Evolutionary conservation across 768 basidiomycete genomes (phyloP).

Genomic region (Ephemerocybe angulata): DNA sequence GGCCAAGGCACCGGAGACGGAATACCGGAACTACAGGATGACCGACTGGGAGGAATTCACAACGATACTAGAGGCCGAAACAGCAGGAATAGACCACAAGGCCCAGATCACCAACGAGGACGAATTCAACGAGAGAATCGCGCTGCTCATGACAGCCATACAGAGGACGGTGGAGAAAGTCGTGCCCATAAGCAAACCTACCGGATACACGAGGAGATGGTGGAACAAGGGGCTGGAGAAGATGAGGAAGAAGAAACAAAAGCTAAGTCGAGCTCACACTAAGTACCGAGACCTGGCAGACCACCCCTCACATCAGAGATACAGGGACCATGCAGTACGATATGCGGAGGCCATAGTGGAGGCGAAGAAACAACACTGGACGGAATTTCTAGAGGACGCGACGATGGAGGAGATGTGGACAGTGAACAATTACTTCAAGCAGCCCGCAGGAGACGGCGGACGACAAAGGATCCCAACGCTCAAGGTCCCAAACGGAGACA

Average conservation of each 20-base stretch:
- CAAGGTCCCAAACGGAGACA: too few relatives aligned
- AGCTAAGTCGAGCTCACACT: conserved; percentile 10
- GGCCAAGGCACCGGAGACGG: background rate
- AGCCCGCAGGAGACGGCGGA: too few relatives aligned
- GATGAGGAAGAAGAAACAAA: conserved; percentile 12
- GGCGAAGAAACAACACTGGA: too few relatives aligned
- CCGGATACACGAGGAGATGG: conserved; percentile 15
- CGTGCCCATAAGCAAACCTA: background rate
- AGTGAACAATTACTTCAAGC: too few relatives aligned
- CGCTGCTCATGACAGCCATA: conserved; percentile 5
- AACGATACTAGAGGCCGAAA: conserved; percentile 18
- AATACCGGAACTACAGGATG: conserved; percentile 13
- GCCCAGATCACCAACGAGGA: background rate
- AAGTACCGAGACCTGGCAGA: conserved; percentile 3
- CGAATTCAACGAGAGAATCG: background rate
- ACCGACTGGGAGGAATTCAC: conserved; percentile 19
- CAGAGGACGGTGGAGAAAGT: conserved; percentile 7
- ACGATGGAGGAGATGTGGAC: too few relatives aligned
- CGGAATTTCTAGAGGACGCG: too few relatives aligned
- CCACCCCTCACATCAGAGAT: conserved; percentile 22
- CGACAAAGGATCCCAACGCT: too few relatives aligned
- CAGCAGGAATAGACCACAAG: conserved; percentile 14
- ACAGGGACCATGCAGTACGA: background rate
- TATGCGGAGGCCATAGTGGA: too few relatives aligned
- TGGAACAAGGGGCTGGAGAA: conserved; percentile 24